Evolutionary conservation across 148 eudicot species (phyloP).

Genomic region (Rheum nobile): DNA sequence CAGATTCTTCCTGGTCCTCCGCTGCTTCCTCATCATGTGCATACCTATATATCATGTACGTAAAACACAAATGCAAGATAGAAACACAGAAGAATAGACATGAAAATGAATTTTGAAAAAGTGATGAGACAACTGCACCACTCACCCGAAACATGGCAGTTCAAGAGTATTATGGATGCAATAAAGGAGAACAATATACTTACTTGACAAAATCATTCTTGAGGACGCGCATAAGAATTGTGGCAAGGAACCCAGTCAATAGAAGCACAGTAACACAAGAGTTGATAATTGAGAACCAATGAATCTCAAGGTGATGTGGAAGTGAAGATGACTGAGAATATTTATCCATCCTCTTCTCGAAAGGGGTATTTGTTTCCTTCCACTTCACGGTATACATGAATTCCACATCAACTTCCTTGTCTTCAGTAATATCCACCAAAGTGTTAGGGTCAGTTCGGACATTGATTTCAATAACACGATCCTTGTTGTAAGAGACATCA

Average conservation of each 20-base stretch:
- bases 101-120: not conserved
- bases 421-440: slow-evolving; percentile 10
- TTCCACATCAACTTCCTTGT: slow-evolving; percentile 10
- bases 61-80: not conserved
- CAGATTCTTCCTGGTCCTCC: slow-evolving; percentile 12
- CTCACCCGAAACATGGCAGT: not conserved
- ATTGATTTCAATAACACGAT: slow-evolving; percentile 13
- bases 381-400: slow-evolving; percentile 12
- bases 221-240: slow-evolving; percentile 13
- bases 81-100: not conserved
- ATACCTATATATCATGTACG: slow-evolving; percentile 4
- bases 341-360: slow-evolving; percentile 14
- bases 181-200: not conserved
- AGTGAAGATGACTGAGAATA: slow-evolving; percentile 14
- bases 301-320: slow-evolving; percentile 12
- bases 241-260: slow-evolving; percentile 13
- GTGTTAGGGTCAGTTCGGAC: slow-evolving; percentile 11
- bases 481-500: slow-evolving; percentile 12
- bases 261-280: slow-evolving; percentile 14
- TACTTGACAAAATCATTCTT: slow-evolving; percentile 16
- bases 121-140: not conserved
- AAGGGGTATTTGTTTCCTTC: slow-evolving; percentile 10
- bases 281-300: slow-evolving; percentile 14
- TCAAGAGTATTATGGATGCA: not conserved
- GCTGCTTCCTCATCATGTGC: slow-evolving; percentile 13